Conservation (phyloP, 345 rosid genomes). For the Sisymbrium irio region DNA sequence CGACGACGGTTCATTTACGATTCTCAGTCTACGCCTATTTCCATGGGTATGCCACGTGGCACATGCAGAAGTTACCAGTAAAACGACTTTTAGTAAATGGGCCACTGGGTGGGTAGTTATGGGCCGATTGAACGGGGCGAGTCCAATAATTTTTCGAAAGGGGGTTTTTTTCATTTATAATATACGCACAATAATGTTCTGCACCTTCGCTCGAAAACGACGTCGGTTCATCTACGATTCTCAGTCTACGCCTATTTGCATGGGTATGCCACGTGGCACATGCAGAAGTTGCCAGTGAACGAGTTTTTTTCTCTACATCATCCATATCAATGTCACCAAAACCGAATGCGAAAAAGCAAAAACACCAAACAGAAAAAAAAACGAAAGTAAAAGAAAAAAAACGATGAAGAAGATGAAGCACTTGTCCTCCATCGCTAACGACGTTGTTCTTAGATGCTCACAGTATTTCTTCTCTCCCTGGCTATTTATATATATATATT, state of each 20-base stretch:
- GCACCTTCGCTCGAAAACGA: not conserved
- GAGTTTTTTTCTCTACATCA: conserved; percentile 4
- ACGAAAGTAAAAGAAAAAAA: not conserved
- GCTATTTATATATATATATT: not conserved
- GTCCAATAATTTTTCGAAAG: too few relatives aligned
- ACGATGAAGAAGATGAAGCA: conserved; percentile 55
- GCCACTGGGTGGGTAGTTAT: too few relatives aligned
- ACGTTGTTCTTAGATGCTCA: conserved; percentile 62
- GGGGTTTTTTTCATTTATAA: too few relatives aligned
- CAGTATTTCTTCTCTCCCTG: conserved; percentile 36
- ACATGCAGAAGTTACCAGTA: conserved; percentile 20
- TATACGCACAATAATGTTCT: too few relatives aligned
- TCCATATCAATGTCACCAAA: conserved; percentile 10
- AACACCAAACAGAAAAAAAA: not conserved
- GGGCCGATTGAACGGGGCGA: too few relatives aligned
- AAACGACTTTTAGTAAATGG: not conserved
- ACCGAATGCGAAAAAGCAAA: conserved; percentile 8
- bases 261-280: conserved; percentile 26
- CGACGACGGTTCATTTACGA: not conserved
- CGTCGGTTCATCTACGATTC: not conserved
- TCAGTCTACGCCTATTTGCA: conserved; percentile 28
- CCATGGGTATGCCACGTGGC: conserved; percentile 33
- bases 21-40: conserved; percentile 18
- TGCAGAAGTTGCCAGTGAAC: conserved; percentile 25
- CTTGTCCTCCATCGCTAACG: conserved; percentile 75